A percentile compares a stretch with the other conserved stretches of the same genome.
phyloP scores from a whole-genome alignment of 2,329 filamentous ascomycete genomes.

The Fusarium brevicatenulatum region DNA sequence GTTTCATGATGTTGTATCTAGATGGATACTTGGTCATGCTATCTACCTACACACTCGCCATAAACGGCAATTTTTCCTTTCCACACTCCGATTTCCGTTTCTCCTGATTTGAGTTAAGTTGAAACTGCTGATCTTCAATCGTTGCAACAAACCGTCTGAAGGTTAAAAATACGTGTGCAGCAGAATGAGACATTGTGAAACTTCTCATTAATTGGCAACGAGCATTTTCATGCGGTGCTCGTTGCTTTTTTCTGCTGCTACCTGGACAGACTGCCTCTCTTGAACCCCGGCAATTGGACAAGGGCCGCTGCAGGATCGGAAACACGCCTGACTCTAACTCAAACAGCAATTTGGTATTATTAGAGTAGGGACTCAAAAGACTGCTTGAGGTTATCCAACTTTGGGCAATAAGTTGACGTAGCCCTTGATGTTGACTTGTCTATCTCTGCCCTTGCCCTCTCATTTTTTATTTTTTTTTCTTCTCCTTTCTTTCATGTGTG shows the following conservation, averaged over 20 bases:
- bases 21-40: conserved; percentile 36
- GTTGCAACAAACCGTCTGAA: conserved; percentile 11
- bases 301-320: conserved; percentile 31
- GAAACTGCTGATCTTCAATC: conserved; percentile 16
- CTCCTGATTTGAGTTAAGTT: conserved; percentile 3
- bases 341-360: conserved; percentile 26
- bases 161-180: background rate
- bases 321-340: conserved; percentile 32
- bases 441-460: background rate
- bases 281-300: conserved; percentile 1
- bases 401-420: background rate
- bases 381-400: background rate
- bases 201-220: conserved; percentile 18
- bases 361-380: conserved; percentile 1
- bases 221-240: conserved; percentile 18
- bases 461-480: background rate
- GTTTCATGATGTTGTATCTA: conserved; percentile 45
- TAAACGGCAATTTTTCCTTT: conserved; percentile 39
- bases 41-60: conserved; percentile 27
- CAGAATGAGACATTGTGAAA: conserved; percentile 37
- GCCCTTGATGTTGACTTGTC: background rate
- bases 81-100: background rate
- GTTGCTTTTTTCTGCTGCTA: background rate
- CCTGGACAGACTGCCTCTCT: conserved; percentile 1
- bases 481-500: background rate